A percentile compares a stretch with the other conserved stretches of the same genome.
phyloP scores from a whole-genome alignment of 1,284 basidiomycete genomes.

The Ceratobasidium sp. region DNA sequence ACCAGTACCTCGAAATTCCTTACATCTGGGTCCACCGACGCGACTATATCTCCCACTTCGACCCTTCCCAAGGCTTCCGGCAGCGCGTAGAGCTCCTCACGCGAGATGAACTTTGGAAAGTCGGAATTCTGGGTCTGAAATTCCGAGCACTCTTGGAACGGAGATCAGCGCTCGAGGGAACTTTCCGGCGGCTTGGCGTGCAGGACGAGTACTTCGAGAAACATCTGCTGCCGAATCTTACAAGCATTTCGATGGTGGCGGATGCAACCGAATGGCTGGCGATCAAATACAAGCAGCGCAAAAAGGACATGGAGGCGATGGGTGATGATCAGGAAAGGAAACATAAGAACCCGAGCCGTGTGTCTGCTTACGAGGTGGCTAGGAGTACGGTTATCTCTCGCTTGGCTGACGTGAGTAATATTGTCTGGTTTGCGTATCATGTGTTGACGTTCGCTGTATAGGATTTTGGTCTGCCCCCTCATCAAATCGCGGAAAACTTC shows the following conservation, averaged over 20 bases:
- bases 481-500: conserved; percentile 87
- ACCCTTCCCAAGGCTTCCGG: conserved; percentile 56
- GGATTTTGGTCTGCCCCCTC: conserved; percentile 84
- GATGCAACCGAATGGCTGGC: conserved; percentile 94
- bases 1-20: conserved; percentile 91
- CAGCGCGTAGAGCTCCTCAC: conserved; percentile 76
- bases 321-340: conserved; percentile 75
- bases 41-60: conserved; percentile 88
- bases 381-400: conserved; percentile 84
- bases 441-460: conserved; percentile 54
- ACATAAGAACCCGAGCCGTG: conserved; percentile 87
- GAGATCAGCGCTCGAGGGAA: conserved; percentile 70
- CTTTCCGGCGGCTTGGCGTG: conserved; percentile 75
- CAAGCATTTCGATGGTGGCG: conserved; percentile 88
- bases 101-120: conserved; percentile 87
- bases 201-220: conserved; percentile 81
- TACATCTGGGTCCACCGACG: conserved; percentile 95
- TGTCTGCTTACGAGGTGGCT: conserved; percentile 86
- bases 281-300: conserved; percentile 86
- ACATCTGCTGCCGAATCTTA: conserved; percentile 72
- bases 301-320: conserved; percentile 77
- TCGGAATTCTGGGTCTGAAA: conserved; percentile 87
- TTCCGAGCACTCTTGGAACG: conserved; percentile 88
- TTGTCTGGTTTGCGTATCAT: conserved; percentile 22
- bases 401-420: conserved; percentile 74